Evolutionary conservation across 352 stramenopile genomes (phyloP), one percentile per base, ranked within the genome.

Genomic region (Lagenidium sp.): DNA sequence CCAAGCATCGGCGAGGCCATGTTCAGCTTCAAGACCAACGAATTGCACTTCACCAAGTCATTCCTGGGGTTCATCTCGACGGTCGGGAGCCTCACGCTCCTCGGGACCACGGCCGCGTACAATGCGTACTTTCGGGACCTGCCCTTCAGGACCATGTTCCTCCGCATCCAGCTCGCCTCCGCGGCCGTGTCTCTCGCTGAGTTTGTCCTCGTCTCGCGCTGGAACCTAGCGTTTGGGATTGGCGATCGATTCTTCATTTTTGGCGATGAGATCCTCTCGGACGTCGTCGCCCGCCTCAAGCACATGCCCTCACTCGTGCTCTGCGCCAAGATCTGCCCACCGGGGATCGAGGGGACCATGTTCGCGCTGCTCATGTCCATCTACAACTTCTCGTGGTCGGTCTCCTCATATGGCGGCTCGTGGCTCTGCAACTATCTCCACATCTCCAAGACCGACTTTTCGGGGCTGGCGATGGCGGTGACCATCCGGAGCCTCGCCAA

Each of bases 271-370:
- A 82, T 90, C 42, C 63, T 86, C 8, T 85, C 73, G 50, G 78
- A 87, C 41, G 74, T 90, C 4, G 78, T 90, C 21, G 72, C 68
- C 39, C 67, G 74, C 0, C 71, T 91, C 57, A 87, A 88, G 55
- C 70, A 83, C 50, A 92, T 99, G 64, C 94, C 95, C 7, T 97
- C 84, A 38, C 75, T 98, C 21, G 91, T 98, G 36, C 64, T 99
- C n/a, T 96, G 94, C 37, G 90, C 92, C 47, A 89, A 91, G 53
- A 78, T 99, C 45, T 99, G 95, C 47, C 95, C 95, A 22, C 84
- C 78, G 22, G 95, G 95, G 37, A 86, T 98, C 35, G 95, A 99
- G 66, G 94, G 94, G 44, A 97, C 96, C 4, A 81, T 99, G 50
- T 99, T 98, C 67, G 95, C 94, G 22, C 46, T 88, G 57, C 76